Conservation (phyloP, 2,329 filamentous ascomycete genomes). For the Westerdykella sp. region DNA sequence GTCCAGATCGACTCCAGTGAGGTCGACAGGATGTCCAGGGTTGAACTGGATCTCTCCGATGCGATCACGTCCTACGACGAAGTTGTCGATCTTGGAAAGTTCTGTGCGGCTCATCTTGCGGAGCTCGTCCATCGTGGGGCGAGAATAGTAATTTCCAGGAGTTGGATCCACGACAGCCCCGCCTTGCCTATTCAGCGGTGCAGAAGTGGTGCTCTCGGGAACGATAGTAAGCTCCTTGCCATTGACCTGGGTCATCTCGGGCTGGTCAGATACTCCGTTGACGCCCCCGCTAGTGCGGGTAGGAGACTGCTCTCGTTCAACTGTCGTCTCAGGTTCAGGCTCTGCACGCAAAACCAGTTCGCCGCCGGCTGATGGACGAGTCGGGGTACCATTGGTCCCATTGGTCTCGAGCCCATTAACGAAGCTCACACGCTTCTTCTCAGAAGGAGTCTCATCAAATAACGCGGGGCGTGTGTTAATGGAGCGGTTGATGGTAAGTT, state of each 20-base stretch:
- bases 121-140: conserved; percentile 67
- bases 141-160: conserved; percentile 81
- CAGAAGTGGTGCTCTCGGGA: conserved; percentile 54
- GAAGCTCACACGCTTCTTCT: conserved; percentile 88
- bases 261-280: conserved; percentile 37
- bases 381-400: conserved; percentile 18
- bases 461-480: conserved; percentile 61
- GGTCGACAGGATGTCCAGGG: conserved; percentile 55
- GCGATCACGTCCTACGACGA: conserved; percentile 75
- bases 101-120: conserved; percentile 73
- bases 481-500: conserved; percentile 84
- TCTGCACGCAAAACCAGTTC: conserved; percentile 49
- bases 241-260: conserved; percentile 66
- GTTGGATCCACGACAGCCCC: conserved; percentile 42
- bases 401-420: conserved; percentile 40
- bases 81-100: conserved; percentile 64
- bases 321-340: conserved; percentile 19
- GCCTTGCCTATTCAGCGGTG: conserved; percentile 22
- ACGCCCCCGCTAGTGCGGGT: conserved; percentile 50
- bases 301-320: conserved; percentile 40
- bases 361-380: conserved; percentile 39
- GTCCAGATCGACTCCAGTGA: conserved; percentile 72
- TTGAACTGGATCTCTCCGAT: conserved; percentile 78
- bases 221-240: conserved; percentile 75
- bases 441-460: conserved; percentile 49